phyloP scores from a whole-genome alignment of 176 grass and related monocot genomes.

The Cenchrus americanus region DNA sequence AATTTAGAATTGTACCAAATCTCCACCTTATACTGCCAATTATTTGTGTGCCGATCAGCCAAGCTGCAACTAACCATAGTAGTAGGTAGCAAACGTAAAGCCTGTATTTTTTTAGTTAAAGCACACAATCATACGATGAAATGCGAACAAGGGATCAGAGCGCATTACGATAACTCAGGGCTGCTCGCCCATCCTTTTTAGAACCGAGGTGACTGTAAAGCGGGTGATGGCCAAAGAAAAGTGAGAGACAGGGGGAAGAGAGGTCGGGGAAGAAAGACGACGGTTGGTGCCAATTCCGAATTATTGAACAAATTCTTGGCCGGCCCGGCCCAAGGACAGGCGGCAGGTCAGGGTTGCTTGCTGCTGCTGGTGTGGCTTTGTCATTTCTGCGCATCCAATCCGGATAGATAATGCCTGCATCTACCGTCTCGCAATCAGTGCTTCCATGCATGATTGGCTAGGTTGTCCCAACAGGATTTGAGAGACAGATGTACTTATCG shows the following conservation, averaged over 20 bases:
- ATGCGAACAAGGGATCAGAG: slow-evolving; percentile 17
- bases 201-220: slow-evolving; percentile 27
- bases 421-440: slow-evolving; percentile 29
- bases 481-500: not conserved
- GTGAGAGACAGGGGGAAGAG: slow-evolving; percentile 15
- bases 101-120: slow-evolving; percentile 23
- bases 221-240: slow-evolving; percentile 34
- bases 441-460: slow-evolving; percentile 37
- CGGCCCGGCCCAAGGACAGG: slow-evolving; percentile 9
- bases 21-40: slow-evolving; percentile 34
- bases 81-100: slow-evolving; percentile 25
- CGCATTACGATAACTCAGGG: slow-evolving; percentile 3
- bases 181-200: slow-evolving; percentile 24
- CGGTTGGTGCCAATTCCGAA: slow-evolving; percentile 37
- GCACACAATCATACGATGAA: slow-evolving; percentile 37
- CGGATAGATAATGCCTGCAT: slow-evolving; percentile 51
- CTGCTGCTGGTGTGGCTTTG: slow-evolving; percentile 37
- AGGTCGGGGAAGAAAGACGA: slow-evolving; percentile 24
- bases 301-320: slow-evolving; percentile 31
- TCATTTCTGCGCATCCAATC: slow-evolving; percentile 24
- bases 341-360: not conserved
- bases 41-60: slow-evolving; percentile 30
- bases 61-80: slow-evolving; percentile 32
- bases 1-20: slow-evolving; percentile 18
- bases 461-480: slow-evolving; percentile 5